Evolutionary conservation across 1,284 basidiomycete species (phyloP).

Genomic region (Melampsora larici-populina): DNA sequence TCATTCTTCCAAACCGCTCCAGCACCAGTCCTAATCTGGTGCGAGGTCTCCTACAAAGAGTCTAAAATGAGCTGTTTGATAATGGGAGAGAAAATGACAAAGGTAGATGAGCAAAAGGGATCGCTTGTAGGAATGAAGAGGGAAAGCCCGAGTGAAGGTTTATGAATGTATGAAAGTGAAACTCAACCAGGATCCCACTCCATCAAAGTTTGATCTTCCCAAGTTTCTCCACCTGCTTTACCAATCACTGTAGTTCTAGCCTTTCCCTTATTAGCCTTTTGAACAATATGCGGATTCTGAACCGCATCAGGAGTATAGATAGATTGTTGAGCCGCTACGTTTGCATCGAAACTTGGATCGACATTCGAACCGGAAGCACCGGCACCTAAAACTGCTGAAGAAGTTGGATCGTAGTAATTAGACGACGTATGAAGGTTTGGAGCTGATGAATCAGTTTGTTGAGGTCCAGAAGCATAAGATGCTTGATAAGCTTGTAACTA

Average conservation of each 20-base stretch:
- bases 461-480: background rate
- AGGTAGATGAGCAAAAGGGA: constrained; percentile 12
- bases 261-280: constrained; percentile 76
- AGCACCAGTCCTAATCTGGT: constrained; percentile 64
- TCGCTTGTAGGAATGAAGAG: constrained; percentile 10
- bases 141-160: background rate
- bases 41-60: constrained; percentile 97
- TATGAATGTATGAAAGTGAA: background rate
- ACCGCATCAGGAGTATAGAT: constrained; percentile 49
- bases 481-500: constrained; percentile 14
- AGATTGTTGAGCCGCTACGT: constrained; percentile 45
- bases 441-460: constrained; percentile 4
- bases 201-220: constrained; percentile 94
- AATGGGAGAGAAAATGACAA: constrained; percentile 32
- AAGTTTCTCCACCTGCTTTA: constrained; percentile 89
- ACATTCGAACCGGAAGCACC: background rate
- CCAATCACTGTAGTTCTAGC: constrained; percentile 90
- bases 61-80: constrained; percentile 79
- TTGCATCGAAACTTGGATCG: constrained; percentile 44
- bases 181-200: constrained; percentile 93
- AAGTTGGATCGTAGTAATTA: constrained; percentile 40
- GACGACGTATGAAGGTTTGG: background rate
- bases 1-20: constrained; percentile 44
- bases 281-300: constrained; percentile 3
- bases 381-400: constrained; percentile 16